Evolutionary conservation across 192 early-diverging fungal species (phyloP), one percentile per base, ranked within the genome.

Genomic region (Gryganskiella cystojenkinii): DNA sequence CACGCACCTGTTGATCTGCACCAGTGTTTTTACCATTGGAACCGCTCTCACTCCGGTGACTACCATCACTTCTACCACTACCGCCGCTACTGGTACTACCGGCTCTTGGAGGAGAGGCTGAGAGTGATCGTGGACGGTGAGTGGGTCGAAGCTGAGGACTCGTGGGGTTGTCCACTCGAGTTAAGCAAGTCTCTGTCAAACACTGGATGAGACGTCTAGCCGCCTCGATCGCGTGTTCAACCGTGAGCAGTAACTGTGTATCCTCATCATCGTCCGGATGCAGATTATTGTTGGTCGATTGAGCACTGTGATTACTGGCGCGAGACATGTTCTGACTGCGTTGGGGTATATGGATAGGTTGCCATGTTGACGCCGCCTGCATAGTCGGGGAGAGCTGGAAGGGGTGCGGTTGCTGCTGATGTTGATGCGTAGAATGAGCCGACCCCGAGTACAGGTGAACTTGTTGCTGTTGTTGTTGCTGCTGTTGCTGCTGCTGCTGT

Each of bases 291-390:
- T 13, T 64, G 13, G 64, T 61, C 20, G 73, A 76, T 17, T 76
- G 73, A 43, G 49, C 20, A 24, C 65, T 68, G 17, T 76, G 73
- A 37, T 62, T 76, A 46, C 65, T 68, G 8, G 73, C 27, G 19
- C 73, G 73, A 3, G 73, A 76, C 65, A 76, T 68, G 15, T 76
- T 76, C n/a, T 76, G 73, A 34, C 65, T 63, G 11, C 73, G 57
- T 13, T 76, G 73, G 3, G 73, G 73, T 17, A 63, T 63, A 40
- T 67, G 65, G 8, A 56, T 28, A 3, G 73, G 60, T 33, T 62
- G 60, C 73, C 73, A 76, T 10, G 53, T 63, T 8, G 73, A 42
- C 7, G 58, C 42, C 17, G 65, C 31, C 0, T 57, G 52, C 33
- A 76, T 76, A 1, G 73, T 68, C 24, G 73, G 73, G 3, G 73